A percentile compares a stretch with the other conserved stretches of the same genome.
Evolutionary conservation across 306 rosid species (phyloP).

Genomic region (Hippophae gyantsensis): DNA sequence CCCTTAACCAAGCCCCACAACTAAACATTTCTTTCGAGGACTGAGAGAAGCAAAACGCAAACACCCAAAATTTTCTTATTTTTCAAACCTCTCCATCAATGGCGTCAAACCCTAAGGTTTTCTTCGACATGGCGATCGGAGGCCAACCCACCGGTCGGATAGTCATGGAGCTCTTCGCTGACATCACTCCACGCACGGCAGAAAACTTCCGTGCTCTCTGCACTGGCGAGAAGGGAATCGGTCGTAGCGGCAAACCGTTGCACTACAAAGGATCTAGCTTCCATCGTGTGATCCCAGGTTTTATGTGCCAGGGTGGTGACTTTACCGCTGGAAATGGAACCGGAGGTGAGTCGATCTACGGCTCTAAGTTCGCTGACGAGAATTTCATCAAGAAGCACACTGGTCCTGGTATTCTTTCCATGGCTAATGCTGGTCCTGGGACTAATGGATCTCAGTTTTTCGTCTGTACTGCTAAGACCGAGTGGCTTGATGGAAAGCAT

Average conservation of each 20-base stretch:
- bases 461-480: conserved; percentile 72
- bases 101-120: conserved; percentile 62
- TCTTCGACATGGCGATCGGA: conserved; percentile 59
- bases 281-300: conserved; percentile 89
- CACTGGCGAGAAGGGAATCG: conserved; percentile 87
- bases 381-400: conserved; percentile 87
- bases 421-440: conserved; percentile 87
- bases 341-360: conserved; percentile 92
- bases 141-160: conserved; percentile 53
- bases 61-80: neutral
- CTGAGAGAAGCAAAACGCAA: no score
- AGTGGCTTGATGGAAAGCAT: conserved; percentile 92
- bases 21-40: no score
- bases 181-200: conserved; percentile 61
- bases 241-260: conserved; percentile 64
- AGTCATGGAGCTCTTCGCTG: conserved; percentile 77
- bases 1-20: neutral
- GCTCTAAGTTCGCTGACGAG: conserved; percentile 83
- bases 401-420: conserved; percentile 69
- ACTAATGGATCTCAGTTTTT: conserved; percentile 97
- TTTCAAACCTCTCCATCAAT: conserved; percentile 1
- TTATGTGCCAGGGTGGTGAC: conserved; percentile 97
- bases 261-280: conserved; percentile 78
- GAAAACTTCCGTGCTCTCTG: conserved; percentile 96
- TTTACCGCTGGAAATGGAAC: conserved; percentile 93